Conservation (phyloP, 2,329 filamentous ascomycete species). For the Triangularia verruculosa region DNA sequence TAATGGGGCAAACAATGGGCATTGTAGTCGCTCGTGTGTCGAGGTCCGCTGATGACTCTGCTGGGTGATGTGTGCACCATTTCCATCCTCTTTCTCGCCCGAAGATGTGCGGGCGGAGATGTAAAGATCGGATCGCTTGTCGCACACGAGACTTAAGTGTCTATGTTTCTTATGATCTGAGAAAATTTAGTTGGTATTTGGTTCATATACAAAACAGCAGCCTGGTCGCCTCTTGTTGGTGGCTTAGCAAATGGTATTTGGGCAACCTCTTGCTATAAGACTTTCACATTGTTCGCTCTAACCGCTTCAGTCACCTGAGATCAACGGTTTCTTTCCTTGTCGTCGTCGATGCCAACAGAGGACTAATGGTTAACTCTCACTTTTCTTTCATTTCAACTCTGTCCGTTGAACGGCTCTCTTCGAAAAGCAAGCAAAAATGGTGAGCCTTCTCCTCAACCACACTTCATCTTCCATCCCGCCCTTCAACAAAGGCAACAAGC, state of each 20-base stretch:
- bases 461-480: not conserved
- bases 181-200: not conserved
- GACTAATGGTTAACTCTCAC: conserved; percentile 1
- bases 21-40: conserved; percentile 7
- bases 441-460: conserved; percentile 12
- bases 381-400: conserved; percentile 8
- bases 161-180: not conserved
- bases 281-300: not conserved
- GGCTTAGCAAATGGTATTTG: conserved; percentile 8
- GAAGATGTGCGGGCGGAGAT: not conserved
- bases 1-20: conserved; percentile 10
- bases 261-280: conserved; percentile 2
- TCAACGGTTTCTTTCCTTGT: not conserved
- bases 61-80: conserved; percentile 17
- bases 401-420: conserved; percentile 8
- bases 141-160: conserved; percentile 15
- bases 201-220: not conserved
- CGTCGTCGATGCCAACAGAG: not conserved
- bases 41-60: conserved; percentile 26
- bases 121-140: conserved; percentile 20
- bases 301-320: not conserved
- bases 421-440: conserved; percentile 24
- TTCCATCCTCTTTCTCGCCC: not conserved
- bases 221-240: not conserved
- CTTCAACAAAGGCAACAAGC: not conserved